Evolutionary conservation across 2,329 filamentous ascomycete species (phyloP).

Genomic region (Seiridium cupressi): DNA sequence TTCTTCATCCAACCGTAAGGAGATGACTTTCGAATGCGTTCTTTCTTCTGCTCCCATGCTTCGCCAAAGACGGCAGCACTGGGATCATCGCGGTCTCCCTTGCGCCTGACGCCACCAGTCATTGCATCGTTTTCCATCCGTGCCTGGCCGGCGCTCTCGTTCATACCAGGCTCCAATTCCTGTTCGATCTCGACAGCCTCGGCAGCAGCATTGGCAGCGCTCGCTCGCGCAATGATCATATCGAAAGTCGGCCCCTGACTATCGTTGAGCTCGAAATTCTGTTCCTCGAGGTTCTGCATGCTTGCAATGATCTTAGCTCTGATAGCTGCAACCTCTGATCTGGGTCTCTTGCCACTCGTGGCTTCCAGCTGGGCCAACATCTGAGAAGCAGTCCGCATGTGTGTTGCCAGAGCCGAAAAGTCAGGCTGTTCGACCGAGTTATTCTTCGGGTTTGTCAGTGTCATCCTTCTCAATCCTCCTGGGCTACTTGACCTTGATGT

Average conservation of each 20-base stretch:
- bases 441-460: conserved; percentile 53
- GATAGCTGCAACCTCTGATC: conserved; percentile 78
- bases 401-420: conserved; percentile 78
- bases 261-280: conserved; percentile 77
- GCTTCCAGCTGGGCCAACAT: conserved; percentile 83
- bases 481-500: conserved; percentile 69
- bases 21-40: conserved; percentile 78
- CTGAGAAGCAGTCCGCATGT: conserved; percentile 84
- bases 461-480: conserved; percentile 57
- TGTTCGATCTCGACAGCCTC: conserved; percentile 31
- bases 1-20: conserved; percentile 89
- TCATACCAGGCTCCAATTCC: conserved; percentile 51
- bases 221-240: conserved; percentile 74
- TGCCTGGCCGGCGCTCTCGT: conserved; percentile 71
- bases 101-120: conserved; percentile 77
- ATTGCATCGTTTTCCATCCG: conserved; percentile 90
- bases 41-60: conserved; percentile 81
- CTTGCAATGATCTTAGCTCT: conserved; percentile 84
- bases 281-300: conserved; percentile 85
- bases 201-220: conserved; percentile 42
- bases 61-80: conserved; percentile 85
- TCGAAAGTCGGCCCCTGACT: conserved; percentile 74
- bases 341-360: conserved; percentile 76
- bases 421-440: conserved; percentile 69
- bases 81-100: conserved; percentile 80